A percentile compares a stretch with the other conserved stretches of the same genome.
These are phyloP conservation scores for Leptodermis oblonga DNA, from an alignment of 257 asterid genomes.

Conservation along the genomic window DNA sequence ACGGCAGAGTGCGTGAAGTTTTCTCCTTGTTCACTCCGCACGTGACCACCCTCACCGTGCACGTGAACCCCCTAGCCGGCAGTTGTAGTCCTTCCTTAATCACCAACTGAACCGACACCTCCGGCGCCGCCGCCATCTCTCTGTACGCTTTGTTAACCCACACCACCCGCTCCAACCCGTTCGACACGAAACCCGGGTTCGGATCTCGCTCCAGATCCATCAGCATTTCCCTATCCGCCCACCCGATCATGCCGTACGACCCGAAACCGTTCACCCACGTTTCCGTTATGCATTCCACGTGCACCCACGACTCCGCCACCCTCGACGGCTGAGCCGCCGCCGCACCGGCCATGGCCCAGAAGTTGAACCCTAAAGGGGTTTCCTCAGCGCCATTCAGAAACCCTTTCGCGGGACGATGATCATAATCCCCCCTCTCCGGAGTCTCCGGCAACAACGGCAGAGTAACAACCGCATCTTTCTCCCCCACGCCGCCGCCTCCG, in stretches of 20 bases:
- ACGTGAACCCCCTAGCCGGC: constrained; percentile 50
- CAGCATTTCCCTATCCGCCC: constrained; percentile 41
- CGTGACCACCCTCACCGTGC: background rate
- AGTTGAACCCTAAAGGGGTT: constrained; percentile 44
- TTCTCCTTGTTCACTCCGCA: constrained; percentile 37
- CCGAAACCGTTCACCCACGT: constrained; percentile 35
- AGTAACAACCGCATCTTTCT: constrained; percentile 29
- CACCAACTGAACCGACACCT: constrained; percentile 41
- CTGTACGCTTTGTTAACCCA: constrained; percentile 64
- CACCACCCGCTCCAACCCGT: constrained; percentile 41
- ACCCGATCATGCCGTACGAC: constrained; percentile 19
- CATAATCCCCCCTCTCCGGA: constrained; percentile 14
- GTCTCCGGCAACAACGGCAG: constrained; percentile 47
- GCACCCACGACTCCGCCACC: constrained; percentile 24
- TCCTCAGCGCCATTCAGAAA: constrained; percentile 11
- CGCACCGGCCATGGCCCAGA: background rate
- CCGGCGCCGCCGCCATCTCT: constrained; percentile 34
- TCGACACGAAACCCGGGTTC: constrained; percentile 73
- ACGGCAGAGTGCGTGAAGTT: constrained; percentile 43
- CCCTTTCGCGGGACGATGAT: constrained; percentile 16
- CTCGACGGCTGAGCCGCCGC: background rate
- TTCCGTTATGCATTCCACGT: constrained; percentile 15
- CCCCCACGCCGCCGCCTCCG: constrained; percentile 25
- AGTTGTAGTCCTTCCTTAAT: constrained; percentile 38
- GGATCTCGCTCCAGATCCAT: constrained; percentile 48